Base-by-base conservation (phyloP, 2,329 filamentous ascomycete genomes). In the Trichoderma guizhouense region DNA sequence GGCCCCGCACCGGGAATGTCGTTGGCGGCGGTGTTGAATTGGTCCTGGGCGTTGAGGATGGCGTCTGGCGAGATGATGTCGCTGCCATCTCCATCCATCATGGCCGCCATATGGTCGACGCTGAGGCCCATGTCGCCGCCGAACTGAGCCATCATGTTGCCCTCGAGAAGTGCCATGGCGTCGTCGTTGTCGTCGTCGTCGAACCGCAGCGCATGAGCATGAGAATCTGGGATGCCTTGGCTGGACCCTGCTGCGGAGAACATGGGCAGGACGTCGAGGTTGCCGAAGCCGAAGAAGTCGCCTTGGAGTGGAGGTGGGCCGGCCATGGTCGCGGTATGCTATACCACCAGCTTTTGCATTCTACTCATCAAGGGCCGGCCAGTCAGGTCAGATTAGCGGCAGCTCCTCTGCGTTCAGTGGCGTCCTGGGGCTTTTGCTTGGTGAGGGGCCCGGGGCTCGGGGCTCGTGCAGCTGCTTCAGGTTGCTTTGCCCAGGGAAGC, bases 1-100 rank as follows among this genome's bases (percentile, higher is more conserved):
- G 83, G 82, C 30, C 83, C 82, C 18, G 81, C 82, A 72, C 83
- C 83, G 47, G 83, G 82, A 8, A 83, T 78, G 55, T 81, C 81
- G 72, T 81, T 81, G 63, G 78, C 76, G 2, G 77, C 77, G 1
- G 78, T 79, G 69, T 79, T 80, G 75, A 81, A 79, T 62, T 79
- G 79, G 67, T 79, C 81, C 72, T 82, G 79, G 57, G 79, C 72
- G 58, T 76, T 75, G 8, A 79, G 75, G 51, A 81, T 77, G 58
- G 79, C 79, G 34, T 77, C 76, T n/a, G 36, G 66, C 7, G 66
- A 53, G 14, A 69, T 32, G 66, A 65, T 62, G 34, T 58, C 63
- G 55, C 26, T 60, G 39, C 21, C 39, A 39, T 75, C 72, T 6
- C 74, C 72, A n/a, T 76, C 65, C 36, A 58, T 14, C 53, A 36